Conservation (phyloP, 208 protist genomes). For the Borovskyia barvae region DNA sequence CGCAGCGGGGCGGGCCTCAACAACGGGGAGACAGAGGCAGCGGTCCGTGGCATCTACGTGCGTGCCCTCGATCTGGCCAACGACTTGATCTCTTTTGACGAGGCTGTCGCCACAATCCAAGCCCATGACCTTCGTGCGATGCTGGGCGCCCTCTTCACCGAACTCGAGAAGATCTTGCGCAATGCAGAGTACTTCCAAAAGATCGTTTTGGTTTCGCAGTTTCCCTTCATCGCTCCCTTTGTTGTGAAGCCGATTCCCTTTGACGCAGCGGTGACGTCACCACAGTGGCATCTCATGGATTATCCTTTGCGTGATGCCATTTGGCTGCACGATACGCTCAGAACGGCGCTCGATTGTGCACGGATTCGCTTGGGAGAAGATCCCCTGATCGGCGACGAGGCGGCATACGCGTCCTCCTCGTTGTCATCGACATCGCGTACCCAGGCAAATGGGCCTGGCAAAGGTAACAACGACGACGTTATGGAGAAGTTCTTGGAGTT, state of each 20-base stretch:
- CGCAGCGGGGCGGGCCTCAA: constrained; percentile 32
- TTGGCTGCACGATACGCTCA: constrained; percentile 37
- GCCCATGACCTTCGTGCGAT: constrained; percentile 54
- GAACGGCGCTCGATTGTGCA: constrained; percentile 19
- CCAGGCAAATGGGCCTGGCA: not conserved
- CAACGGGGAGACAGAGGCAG: constrained; percentile 28
- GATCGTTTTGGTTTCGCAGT: constrained; percentile 58
- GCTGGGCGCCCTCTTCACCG: constrained; percentile 68
- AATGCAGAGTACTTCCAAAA: constrained; percentile 79
- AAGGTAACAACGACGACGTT: constrained; percentile 2
- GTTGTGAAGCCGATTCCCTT: constrained; percentile 45
- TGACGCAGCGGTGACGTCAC: constrained; percentile 33
- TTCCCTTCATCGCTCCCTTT: constrained; percentile 65
- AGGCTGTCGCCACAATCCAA: constrained; percentile 69
- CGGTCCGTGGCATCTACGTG: constrained; percentile 57
- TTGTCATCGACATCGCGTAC: constrained; percentile 1
- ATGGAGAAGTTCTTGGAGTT: constrained; percentile 25
- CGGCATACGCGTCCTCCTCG: not conserved
- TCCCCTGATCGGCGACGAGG: not conserved
- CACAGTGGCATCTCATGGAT: constrained; percentile 42
- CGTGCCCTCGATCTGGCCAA: constrained; percentile 56
- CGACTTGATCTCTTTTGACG: constrained; percentile 62
- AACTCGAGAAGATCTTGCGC: constrained; percentile 81
- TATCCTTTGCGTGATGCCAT: constrained; percentile 26
- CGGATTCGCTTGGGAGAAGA: constrained; percentile 4